phyloP scores from a whole-genome alignment of 2,329 filamentous ascomycete species.

The Byssoonygena ceratinophila region DNA sequence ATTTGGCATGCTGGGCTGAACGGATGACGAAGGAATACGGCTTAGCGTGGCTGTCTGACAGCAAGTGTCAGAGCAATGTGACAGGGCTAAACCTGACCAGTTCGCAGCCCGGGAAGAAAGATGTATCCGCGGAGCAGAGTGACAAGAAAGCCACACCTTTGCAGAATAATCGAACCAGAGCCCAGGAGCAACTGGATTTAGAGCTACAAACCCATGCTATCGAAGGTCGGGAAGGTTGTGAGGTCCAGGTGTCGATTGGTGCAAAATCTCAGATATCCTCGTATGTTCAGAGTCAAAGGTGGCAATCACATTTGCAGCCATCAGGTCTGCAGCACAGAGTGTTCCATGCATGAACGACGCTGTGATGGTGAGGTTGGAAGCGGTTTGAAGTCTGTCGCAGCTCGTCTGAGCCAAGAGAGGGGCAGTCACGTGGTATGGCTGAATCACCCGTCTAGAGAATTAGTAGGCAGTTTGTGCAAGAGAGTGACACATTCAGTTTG shows the following conservation, averaged over 20 bases:
- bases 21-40: background rate
- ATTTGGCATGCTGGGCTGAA: background rate
- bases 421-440: background rate
- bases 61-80: slow-evolving; percentile 10
- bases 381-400: slow-evolving; percentile 8
- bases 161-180: background rate
- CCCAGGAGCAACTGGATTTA: background rate
- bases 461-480: too few species aligned
- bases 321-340: background rate
- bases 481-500: too few species aligned
- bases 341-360: slow-evolving; percentile 5
- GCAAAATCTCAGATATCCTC: too few species aligned
- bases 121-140: background rate
- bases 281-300: too few species aligned
- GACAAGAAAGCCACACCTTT: background rate
- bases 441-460: too few species aligned
- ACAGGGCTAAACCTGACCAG: slow-evolving; percentile 2
- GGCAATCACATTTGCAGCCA: too few species aligned
- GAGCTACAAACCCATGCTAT: too few species aligned
- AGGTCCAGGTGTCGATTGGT: too few species aligned
- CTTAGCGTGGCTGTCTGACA: slow-evolving; percentile 5
- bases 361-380: background rate
- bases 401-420: background rate
- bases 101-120: background rate
- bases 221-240: too few species aligned